These are phyloP conservation scores for Rubia yunnanensis DNA, from an alignment of 257 asterid genomes.

Conservation along the genomic window DNA sequence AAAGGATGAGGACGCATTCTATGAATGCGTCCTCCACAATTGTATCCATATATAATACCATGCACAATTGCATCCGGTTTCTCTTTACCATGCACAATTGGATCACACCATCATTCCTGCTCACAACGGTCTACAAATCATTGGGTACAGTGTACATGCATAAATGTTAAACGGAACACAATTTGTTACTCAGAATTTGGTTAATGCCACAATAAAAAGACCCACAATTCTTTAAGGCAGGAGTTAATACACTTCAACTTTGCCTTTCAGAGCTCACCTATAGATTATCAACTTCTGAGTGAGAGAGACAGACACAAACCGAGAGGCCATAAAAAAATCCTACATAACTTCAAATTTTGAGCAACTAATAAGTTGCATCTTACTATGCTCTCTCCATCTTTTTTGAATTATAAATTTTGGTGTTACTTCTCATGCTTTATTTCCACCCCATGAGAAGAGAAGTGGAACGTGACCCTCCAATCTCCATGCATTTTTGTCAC, in stretches of 20 bases:
- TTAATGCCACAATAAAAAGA: neutral
- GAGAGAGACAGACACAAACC: too few species aligned
- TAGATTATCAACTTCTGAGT: neutral
- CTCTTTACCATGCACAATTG: too few species aligned
- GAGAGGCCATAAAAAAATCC: neutral
- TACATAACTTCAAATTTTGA: too few species aligned
- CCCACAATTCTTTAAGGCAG: neutral
- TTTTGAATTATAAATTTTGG: too few species aligned
- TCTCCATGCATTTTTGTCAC: neutral
- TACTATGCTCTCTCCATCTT: neutral
- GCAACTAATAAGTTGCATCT: neutral
- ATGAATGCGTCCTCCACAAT: too few species aligned
- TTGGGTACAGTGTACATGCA: slow-evolving; percentile 20
- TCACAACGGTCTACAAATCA: slow-evolving; percentile 72
- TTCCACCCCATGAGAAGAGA: neutral
- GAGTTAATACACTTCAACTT: neutral
- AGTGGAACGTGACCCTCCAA: neutral
- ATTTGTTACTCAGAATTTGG: neutral
- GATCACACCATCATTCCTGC: slow-evolving; percentile 92
- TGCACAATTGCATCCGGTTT: too few species aligned
- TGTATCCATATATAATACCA: too few species aligned
- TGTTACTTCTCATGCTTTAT: neutral
- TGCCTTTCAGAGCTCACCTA: neutral
- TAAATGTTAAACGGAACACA: slow-evolving; percentile 8
- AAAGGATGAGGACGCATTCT: too few species aligned